These are phyloP conservation scores for Penicillium sp. DNA, from an alignment of 2,329 filamentous ascomycete genomes.

Conservation along the genomic window DNA sequence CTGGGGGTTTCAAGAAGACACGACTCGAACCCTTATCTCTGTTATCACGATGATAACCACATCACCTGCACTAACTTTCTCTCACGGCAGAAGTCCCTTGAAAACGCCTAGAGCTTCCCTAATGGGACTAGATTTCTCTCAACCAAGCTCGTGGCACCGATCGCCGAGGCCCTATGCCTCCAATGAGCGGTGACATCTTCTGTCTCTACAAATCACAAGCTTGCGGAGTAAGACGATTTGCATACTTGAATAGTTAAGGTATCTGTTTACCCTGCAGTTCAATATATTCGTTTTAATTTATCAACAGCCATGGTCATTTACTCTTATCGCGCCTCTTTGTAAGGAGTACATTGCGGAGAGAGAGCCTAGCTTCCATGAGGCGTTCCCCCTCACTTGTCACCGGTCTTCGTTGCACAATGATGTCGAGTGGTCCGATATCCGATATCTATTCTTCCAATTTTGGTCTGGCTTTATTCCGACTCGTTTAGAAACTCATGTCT, in stretches of 20 bases:
- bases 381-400: background rate
- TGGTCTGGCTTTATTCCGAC: background rate
- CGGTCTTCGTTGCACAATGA: background rate
- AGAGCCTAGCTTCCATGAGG: background rate
- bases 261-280: background rate
- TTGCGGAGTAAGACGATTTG: conserved; percentile 12
- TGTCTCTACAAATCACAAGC: conserved; percentile 18
- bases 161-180: conserved; percentile 8
- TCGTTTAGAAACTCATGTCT: background rate
- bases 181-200: conserved; percentile 6
- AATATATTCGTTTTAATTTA: background rate
- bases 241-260: background rate
- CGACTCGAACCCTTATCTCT: conserved; percentile 1
- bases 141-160: conserved; percentile 20
- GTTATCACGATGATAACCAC: conserved; percentile 1
- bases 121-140: conserved; percentile 18
- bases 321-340: conserved; percentile 2
- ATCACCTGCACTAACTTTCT: background rate
- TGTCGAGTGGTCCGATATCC: background rate
- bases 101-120: conserved; percentile 30
- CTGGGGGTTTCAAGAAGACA: background rate
- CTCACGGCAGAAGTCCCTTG: background rate
- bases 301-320: background rate
- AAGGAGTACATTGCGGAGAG: background rate
- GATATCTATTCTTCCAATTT: background rate